These are phyloP conservation scores for Fraxinus excelsior DNA, from an alignment of 257 asterid genomes.

Conservation along the genomic window DNA sequence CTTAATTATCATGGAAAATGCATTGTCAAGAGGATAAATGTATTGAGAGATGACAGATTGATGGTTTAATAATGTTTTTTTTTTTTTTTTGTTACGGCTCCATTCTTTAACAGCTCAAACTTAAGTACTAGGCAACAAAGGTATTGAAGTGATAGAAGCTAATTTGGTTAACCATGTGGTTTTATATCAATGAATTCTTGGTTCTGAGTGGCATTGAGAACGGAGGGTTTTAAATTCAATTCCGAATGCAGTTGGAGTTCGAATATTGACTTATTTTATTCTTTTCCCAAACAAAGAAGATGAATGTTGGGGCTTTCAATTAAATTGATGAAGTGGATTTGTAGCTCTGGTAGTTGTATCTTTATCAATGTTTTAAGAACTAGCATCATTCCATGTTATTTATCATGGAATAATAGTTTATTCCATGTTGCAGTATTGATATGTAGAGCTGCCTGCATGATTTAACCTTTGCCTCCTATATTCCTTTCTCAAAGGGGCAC, in stretches of 20 bases:
- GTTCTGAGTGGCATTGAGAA: neutral
- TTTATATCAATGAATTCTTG: neutral
- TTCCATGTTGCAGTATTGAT: neutral
- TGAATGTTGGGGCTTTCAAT: slow-evolving; percentile 1
- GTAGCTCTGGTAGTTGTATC: neutral
- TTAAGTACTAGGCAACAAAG: neutral
- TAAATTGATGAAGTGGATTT: neutral
- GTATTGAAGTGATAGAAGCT: neutral
- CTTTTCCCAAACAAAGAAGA: neutral
- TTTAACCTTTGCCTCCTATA: neutral
- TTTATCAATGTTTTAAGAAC: neutral
- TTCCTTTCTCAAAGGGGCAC: neutral
- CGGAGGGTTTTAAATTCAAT: neutral
- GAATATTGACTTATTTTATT: neutral
- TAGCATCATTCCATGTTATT: neutral
- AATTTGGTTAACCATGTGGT: neutral
- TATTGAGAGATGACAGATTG: neutral
- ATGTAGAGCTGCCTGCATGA: neutral
- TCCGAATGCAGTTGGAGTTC: neutral
- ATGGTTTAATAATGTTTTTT: neutral
- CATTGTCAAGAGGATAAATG: neutral
- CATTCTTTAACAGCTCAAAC: neutral
- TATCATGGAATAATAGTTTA: neutral
- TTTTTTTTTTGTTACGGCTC: neutral
- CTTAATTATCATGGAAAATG: slow-evolving; percentile 7